Evolutionary conservation across 176 grass and related monocot species (phyloP), one percentile per base, ranked within the genome.

Genomic region (Musa acuminata): DNA sequence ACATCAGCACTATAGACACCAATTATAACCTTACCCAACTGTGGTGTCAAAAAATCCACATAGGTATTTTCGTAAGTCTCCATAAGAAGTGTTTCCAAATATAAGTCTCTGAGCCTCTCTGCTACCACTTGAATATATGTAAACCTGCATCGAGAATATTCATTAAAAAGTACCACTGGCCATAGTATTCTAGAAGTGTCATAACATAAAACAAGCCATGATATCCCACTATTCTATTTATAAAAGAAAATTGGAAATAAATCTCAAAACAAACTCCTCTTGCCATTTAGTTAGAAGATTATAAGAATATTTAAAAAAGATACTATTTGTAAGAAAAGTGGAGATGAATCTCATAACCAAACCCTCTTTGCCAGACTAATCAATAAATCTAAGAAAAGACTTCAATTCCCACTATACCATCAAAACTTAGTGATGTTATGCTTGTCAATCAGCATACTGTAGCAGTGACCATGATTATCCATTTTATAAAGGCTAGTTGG

Each of bases 111-210:
- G 94, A 13, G 90, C 94, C 85, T 98, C 94, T 80, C 90, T 87
- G 55, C 90, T 98, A 75, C 94, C 94, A 84, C 94, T 98, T 74
- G 90, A 98, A 79, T 98, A 98, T 89, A 93, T 91, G 78, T 98
- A 98, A 73, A 93, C 86, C 90, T 98, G 82, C 64, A 80, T 71
- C 10, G 67, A 57, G 74, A 79, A 55, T 70, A 53, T 25, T 57
- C 8, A 13, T 27, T 54, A 8, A 26, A 55, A 25, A 8, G 7
- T 19, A 29, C 20, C 1, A 26, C 11, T 9, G 35, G 16, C 58
- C 58, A 62, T 67, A 67, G 64, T 35, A 11, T 67, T 67, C 24
- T 6, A 35, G 64, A 11, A 67, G 35, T 67, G 64, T 17, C 14
- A 25, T 35, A 67, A 13, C 64, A 67, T 67, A 11, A 65, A 65